phyloP scores from a whole-genome alignment of 2,329 filamentous ascomycete species.

The Talaromyces rugulosus region DNA sequence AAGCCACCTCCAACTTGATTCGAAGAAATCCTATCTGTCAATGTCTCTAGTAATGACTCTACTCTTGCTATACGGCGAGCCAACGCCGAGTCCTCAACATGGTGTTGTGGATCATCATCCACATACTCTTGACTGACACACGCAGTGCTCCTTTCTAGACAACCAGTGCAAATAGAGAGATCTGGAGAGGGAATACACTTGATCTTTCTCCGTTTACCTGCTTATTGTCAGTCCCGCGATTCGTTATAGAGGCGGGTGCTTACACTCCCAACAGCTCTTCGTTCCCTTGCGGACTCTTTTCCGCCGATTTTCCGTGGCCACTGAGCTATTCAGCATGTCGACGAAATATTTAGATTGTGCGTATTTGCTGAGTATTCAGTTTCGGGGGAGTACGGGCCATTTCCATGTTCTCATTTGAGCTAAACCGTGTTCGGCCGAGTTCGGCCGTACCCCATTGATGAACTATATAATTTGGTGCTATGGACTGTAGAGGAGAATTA shows the following conservation, averaged over 20 bases:
- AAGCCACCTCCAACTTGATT: neutral
- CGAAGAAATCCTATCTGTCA: constrained; percentile 15
- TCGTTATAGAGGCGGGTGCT: neutral
- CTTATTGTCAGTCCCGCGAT: neutral
- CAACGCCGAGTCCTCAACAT: constrained; percentile 9
- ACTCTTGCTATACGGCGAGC: constrained; percentile 20
- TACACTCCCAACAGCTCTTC: constrained; percentile 4
- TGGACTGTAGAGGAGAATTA: neutral
- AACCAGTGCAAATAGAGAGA: neutral
- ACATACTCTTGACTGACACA: constrained; percentile 2
- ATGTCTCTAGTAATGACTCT: constrained; percentile 25
- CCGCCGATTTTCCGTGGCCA: neutral
- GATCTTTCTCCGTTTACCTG: constrained; percentile 2
- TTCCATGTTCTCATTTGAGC: neutral
- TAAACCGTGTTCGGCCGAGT: neutral
- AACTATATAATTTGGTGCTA: neutral
- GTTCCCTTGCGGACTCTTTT: constrained; percentile 6
- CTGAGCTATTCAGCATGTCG: neutral
- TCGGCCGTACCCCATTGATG: neutral
- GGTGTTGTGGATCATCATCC: neutral
- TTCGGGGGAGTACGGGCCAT: neutral
- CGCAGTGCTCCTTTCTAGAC: neutral
- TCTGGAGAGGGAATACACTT: neutral
- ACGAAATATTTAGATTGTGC: neutral
- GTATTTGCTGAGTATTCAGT: neutral